Evolutionary conservation across 805 yeast genomes (phyloP).

Genomic region (Priceomyces castillae): DNA sequence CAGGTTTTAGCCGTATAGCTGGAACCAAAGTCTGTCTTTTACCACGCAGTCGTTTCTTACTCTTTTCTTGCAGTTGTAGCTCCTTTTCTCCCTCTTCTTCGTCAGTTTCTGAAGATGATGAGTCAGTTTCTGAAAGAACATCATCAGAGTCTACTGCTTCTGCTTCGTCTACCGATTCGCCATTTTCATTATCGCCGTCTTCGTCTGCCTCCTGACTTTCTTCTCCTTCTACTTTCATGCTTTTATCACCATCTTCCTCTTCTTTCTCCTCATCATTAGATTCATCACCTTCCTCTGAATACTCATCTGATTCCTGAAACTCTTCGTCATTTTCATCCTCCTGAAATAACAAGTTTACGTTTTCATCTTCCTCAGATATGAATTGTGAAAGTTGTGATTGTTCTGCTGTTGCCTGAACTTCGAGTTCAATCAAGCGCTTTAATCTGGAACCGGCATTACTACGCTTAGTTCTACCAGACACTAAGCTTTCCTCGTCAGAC

Average conservation of each 20-base stretch:
- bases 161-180: conserved; percentile 17
- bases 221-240: conserved; percentile 12
- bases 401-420: conserved; percentile 46
- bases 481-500: conserved; percentile 51
- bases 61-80: conserved; percentile 45
- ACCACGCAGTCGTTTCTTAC: conserved; percentile 28
- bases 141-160: conserved; percentile 41
- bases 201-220: conserved; percentile 16
- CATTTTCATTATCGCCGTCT: conserved; percentile 16
- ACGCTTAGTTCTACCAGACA: conserved; percentile 73
- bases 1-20: conserved; percentile 31
- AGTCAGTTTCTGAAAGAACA: conserved; percentile 54
- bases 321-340: conserved; percentile 42
- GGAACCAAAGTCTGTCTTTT: conserved; percentile 23
- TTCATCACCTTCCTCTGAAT: conserved; percentile 15
- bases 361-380: conserved; percentile 67
- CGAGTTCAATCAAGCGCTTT: conserved; percentile 68
- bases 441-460: conserved; percentile 89
- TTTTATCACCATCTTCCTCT: conserved; percentile 18
- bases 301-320: conserved; percentile 28
- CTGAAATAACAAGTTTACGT: conserved; percentile 65
- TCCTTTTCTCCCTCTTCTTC: conserved; percentile 72
- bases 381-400: conserved; percentile 20
- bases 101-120: conserved; percentile 50
- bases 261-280: conserved; percentile 9